Conservation (phyloP, 208 protist genomes). For the Blastocrithidia nonstop region DNA sequence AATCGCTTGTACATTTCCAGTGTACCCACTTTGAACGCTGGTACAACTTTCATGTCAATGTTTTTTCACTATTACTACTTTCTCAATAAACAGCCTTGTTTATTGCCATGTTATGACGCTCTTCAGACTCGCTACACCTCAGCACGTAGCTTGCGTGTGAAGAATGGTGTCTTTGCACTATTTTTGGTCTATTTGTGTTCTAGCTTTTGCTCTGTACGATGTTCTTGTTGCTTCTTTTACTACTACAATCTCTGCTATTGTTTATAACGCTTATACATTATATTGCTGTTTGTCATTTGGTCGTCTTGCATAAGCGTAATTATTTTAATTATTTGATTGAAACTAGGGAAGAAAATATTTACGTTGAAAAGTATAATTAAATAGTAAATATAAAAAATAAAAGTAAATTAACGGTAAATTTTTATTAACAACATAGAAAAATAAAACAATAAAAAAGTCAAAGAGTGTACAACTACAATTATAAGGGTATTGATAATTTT, state of each 20-base stretch:
- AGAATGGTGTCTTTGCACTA: slow-evolving; percentile 1
- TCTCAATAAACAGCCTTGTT: background rate
- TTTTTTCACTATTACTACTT: background rate
- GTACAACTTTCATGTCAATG: slow-evolving; percentile 12
- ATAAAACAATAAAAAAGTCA: too few species aligned
- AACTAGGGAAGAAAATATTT: too few species aligned
- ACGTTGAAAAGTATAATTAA: too few species aligned
- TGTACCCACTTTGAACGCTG: slow-evolving; percentile 61
- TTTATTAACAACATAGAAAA: too few species aligned
- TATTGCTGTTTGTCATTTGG: too few species aligned
- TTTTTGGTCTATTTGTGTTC: slow-evolving; percentile 1
- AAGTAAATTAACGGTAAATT: too few species aligned
- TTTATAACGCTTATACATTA: background rate
- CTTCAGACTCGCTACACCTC: slow-evolving; percentile 16
- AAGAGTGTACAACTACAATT: too few species aligned
- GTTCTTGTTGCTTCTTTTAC: background rate
- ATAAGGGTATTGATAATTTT: too few species aligned
- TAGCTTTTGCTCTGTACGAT: background rate
- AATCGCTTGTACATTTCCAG: slow-evolving; percentile 72
- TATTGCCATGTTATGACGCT: background rate
- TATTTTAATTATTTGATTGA: too few species aligned
- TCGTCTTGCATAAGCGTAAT: too few species aligned
- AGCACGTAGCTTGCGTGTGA: slow-evolving; percentile 8
- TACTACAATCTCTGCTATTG: background rate
- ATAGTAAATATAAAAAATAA: too few species aligned